Conservation (phyloP, 1,284 basidiomycete species). For the Sphagnurus paluster region DNA sequence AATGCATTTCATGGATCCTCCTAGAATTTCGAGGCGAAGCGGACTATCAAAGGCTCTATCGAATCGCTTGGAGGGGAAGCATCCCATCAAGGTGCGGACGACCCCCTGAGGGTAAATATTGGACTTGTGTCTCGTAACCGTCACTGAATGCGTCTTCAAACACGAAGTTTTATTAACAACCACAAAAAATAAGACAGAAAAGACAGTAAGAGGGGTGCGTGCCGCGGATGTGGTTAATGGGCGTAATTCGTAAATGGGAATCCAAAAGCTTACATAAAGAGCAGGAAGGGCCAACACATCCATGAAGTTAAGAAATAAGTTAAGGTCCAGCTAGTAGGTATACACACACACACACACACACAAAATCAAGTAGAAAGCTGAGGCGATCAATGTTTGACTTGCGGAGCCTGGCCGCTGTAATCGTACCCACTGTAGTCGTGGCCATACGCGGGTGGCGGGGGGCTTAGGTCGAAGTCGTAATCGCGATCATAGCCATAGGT, state of each 20-base stretch:
- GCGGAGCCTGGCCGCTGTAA: slow-evolving; percentile 9
- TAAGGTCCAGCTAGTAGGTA: background rate
- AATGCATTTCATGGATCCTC: no score
- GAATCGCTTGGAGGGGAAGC: no score
- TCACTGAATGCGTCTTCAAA: background rate
- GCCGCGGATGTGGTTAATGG: background rate
- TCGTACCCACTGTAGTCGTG: slow-evolving; percentile 13
- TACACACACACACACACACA: no score
- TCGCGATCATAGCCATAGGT: slow-evolving; percentile 15
- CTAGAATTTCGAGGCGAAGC: no score
- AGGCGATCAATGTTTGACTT: slow-evolving; percentile 8
- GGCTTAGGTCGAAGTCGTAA: slow-evolving; percentile 17
- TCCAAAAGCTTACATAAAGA: background rate
- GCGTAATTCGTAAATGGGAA: slow-evolving; percentile 1
- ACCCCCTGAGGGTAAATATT: no score
- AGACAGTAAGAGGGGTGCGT: background rate
- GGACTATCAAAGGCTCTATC: no score
- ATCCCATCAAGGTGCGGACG: no score
- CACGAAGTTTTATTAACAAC: background rate
- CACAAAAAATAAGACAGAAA: background rate
- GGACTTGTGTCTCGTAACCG: no score
- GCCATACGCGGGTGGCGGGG: slow-evolving; percentile 25
- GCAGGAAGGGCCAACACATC: background rate
- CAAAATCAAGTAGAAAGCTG: no score
- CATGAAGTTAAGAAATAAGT: background rate